Percentiles rank a stretch among this genome's conserved stretches.
phyloP scores from a whole-genome alignment of 2,329 filamentous ascomycete genomes.

The Fusarium hostae region DNA sequence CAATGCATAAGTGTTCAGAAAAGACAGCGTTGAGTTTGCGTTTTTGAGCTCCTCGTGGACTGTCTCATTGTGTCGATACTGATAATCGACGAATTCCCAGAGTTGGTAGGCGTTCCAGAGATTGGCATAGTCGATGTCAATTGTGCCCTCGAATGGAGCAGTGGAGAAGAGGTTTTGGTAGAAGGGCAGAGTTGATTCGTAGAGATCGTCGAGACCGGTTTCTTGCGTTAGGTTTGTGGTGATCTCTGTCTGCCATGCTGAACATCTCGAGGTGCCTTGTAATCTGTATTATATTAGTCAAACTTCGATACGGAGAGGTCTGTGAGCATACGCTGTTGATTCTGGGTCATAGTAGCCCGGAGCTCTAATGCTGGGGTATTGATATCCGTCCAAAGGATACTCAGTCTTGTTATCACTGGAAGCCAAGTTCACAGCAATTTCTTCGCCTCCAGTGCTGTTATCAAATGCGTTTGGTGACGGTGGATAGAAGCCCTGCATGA shows the following conservation, averaged over 20 bases:
- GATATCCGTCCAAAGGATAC: conserved; percentile 80
- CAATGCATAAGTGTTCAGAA: conserved; percentile 72
- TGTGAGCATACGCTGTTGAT: conserved; percentile 57
- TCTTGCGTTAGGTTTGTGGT: conserved; percentile 42
- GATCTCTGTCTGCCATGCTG: conserved; percentile 50
- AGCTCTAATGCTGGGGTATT: conserved; percentile 76
- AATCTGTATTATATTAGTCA: conserved; percentile 45
- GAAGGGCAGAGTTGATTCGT: conserved; percentile 49
- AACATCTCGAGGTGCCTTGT: conserved; percentile 54
- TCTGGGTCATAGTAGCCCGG: conserved; percentile 58
- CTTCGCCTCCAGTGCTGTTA: conserved; percentile 43
- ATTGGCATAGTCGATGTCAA: conserved; percentile 51
- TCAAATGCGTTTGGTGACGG: conserved; percentile 61
- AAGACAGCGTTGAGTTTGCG: conserved; percentile 49
- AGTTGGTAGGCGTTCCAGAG: conserved; percentile 63
- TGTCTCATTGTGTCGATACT: conserved; percentile 62
- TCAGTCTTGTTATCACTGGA: conserved; percentile 60
- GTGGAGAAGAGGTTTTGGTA: conserved; percentile 57
- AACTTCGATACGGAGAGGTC: not conserved
- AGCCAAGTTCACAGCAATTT: conserved; percentile 56
- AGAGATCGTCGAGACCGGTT: conserved; percentile 37
- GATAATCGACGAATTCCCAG: conserved; percentile 67
- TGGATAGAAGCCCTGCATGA: conserved; percentile 87
- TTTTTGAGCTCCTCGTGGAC: conserved; percentile 53
- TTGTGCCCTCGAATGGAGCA: conserved; percentile 51